Conservation (phyloP, 129 eudicot species). For the Lonicera japonica region DNA sequence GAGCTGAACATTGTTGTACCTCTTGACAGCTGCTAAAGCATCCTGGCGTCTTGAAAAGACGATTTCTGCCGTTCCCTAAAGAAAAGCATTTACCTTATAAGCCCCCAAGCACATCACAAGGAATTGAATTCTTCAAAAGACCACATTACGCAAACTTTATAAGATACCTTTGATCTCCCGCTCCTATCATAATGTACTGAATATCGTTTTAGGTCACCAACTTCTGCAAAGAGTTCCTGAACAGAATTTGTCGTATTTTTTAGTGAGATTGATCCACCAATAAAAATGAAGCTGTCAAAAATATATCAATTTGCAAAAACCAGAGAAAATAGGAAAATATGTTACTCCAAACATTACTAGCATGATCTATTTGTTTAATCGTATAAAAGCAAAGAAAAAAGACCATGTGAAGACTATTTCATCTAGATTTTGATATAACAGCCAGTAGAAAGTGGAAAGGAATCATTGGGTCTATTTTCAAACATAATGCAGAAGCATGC, state of each 20-base stretch:
- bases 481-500: too few species aligned
- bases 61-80: conserved; percentile 89
- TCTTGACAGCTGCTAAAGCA: conserved; percentile 78
- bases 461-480: too few species aligned
- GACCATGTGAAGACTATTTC: too few species aligned
- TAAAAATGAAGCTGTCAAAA: too few species aligned
- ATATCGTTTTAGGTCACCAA: conserved; percentile 78
- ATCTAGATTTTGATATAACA: too few species aligned
- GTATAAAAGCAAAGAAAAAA: too few species aligned
- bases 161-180: conserved; percentile 87
- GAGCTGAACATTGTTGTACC: conserved; percentile 84
- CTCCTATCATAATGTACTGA: conserved; percentile 81
- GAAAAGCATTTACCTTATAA: conserved; percentile 12
- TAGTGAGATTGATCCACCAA: too few species aligned
- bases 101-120: conserved; percentile 10
- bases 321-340: too few species aligned
- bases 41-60: conserved; percentile 65
- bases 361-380: too few species aligned
- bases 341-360: too few species aligned
- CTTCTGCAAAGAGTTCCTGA: conserved; percentile 92
- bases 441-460: too few species aligned
- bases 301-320: too few species aligned
- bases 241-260: not conserved
- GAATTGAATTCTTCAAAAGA: conserved; percentile 10
- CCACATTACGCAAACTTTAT: conserved; percentile 11